Percentiles rank a stretch among this genome's conserved stretches.
These are phyloP conservation scores for Acanthamoeba lenticulata DNA, from an alignment of 208 protist species.

Conservation along the genomic window DNA sequence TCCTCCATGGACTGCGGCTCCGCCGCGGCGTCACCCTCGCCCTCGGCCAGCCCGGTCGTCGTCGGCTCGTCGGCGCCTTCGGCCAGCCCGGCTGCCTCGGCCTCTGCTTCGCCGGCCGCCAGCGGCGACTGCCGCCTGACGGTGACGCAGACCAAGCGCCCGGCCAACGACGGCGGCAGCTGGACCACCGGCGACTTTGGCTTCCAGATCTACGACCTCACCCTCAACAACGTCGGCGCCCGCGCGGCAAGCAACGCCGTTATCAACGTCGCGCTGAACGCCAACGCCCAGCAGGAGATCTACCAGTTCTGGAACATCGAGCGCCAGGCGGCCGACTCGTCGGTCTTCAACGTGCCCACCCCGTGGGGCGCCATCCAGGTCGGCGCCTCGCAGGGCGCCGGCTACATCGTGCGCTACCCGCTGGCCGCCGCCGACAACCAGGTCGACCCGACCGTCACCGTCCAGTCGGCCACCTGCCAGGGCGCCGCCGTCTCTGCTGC, in stretches of 20 bases:
- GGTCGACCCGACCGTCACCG: neutral
- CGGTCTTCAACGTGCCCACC: neutral
- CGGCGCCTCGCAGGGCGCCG: neutral
- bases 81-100: neutral
- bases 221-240: neutral
- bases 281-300: neutral
- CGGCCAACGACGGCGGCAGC: neutral
- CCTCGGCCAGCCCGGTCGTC: neutral
- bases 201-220: neutral
- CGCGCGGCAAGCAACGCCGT: neutral
- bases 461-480: neutral
- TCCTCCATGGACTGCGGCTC: neutral
- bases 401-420: neutral
- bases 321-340: neutral
- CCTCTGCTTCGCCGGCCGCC: neutral
- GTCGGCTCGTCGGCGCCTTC: neutral
- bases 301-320: too few relatives aligned
- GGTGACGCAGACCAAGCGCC: neutral
- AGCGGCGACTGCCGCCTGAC: neutral
- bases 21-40: neutral
- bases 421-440: neutral
- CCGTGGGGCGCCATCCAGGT: neutral
- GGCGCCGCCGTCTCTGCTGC: neutral
- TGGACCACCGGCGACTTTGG: constrained; percentile 1
- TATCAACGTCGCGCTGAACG: neutral